phyloP scores from a whole-genome alignment of 2,329 filamentous ascomycete genomes.

The Blastomyces percursus region DNA sequence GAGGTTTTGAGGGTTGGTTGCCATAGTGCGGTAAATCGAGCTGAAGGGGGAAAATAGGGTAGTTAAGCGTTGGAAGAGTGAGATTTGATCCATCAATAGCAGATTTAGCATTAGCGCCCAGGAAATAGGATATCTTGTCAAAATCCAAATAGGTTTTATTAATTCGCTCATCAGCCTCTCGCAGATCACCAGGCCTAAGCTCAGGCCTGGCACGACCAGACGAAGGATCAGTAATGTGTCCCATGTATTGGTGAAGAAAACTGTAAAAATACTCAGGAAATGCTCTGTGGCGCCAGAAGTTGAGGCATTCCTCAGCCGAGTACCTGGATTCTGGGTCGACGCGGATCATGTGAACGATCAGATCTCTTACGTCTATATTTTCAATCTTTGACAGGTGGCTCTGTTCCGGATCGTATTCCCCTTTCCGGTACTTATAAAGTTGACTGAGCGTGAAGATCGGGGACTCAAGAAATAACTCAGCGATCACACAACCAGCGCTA shows the following conservation, averaged over 20 bases:
- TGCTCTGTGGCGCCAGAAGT: conserved; percentile 82
- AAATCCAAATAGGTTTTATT: conserved; percentile 89
- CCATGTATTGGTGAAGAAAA: conserved; percentile 97
- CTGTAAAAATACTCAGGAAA: conserved; percentile 97
- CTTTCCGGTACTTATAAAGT: conserved; percentile 83
- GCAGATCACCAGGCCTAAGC: conserved; percentile 58
- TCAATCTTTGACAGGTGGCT: conserved; percentile 76
- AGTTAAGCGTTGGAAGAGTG: conserved; percentile 25
- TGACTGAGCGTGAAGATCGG: conserved; percentile 98
- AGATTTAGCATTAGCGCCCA: conserved; percentile 58
- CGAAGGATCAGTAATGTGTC: conserved; percentile 80
- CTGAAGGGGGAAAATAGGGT: conserved; percentile 54
- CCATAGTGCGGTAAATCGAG: conserved; percentile 80
- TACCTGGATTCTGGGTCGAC: conserved; percentile 84
- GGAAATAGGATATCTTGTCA: conserved; percentile 92
- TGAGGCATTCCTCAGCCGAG: conserved; percentile 84
- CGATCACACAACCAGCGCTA: conserved; percentile 91
- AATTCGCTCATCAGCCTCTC: conserved; percentile 86
- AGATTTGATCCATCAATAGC: conserved; percentile 24
- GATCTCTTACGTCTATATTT: conserved; percentile 72
- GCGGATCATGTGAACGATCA: conserved; percentile 94
- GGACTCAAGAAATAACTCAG: conserved; percentile 86
- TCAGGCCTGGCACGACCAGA: conserved; percentile 64
- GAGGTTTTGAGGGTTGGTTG: conserved; percentile 52
- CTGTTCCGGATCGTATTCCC: conserved; percentile 80